Percentiles rank a stretch among this genome's conserved stretches.
These are phyloP conservation scores for Suillus plorans DNA, from an alignment of 768 basidiomycete species.

Conservation along the genomic window DNA sequence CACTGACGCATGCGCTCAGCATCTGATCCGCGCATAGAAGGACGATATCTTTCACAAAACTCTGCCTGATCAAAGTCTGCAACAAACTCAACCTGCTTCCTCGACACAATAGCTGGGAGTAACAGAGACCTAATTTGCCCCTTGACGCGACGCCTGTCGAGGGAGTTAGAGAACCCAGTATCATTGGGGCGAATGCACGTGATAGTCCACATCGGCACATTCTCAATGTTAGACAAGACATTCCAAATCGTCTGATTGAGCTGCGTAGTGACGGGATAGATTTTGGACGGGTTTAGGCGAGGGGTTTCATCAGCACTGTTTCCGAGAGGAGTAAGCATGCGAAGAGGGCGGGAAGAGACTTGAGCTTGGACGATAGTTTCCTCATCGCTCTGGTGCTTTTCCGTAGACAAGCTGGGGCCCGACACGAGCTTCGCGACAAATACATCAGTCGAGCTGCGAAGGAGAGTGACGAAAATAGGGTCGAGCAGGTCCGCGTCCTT, in stretches of 20 bases:
- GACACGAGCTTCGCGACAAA: conserved; percentile 62
- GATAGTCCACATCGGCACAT: conserved; percentile 52
- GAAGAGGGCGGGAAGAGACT: conserved; percentile 57
- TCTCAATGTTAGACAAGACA: conserved; percentile 45
- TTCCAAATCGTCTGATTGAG: conserved; percentile 53
- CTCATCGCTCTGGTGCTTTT: conserved; percentile 57
- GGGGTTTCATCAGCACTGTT: conserved; percentile 33
- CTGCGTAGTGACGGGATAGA: conserved; percentile 61
- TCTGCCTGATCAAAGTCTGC: conserved; percentile 46
- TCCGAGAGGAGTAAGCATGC: conserved; percentile 42
- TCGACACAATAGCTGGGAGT: conserved; percentile 51
- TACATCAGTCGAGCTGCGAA: conserved; percentile 50
- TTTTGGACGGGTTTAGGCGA: conserved; percentile 48
- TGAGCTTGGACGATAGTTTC: conserved; percentile 63
- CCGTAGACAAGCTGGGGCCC: conserved; percentile 58
- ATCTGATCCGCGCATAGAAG: conserved; percentile 48
- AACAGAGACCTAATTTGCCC: conserved; percentile 53
- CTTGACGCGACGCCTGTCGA: conserved; percentile 64
- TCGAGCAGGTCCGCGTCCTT: conserved; percentile 54
- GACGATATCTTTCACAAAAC: conserved; percentile 55
- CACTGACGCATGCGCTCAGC: conserved; percentile 51
- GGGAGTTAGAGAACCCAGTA: conserved; percentile 58
- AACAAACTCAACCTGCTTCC: conserved; percentile 49
- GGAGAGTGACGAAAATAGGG: conserved; percentile 52
- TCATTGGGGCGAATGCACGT: conserved; percentile 66